A percentile compares a stretch with the other conserved stretches of the same genome.
Evolutionary conservation across 1,284 basidiomycete species (phyloP).

Genomic region (Microbotryum saponariae): DNA sequence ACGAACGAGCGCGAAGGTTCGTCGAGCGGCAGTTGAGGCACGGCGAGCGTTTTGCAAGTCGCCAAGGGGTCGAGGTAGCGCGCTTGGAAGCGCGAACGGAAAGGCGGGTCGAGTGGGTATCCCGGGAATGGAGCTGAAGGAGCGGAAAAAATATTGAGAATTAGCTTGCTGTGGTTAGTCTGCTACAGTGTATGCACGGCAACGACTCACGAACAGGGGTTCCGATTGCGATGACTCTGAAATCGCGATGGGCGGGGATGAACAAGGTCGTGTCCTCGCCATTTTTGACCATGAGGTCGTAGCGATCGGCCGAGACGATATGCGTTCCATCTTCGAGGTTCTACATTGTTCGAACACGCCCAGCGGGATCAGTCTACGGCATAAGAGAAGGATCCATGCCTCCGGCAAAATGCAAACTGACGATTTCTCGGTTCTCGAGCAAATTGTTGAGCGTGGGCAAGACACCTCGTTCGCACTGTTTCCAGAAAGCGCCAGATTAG

Average conservation of each 20-base stretch:
- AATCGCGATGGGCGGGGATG: conserved; percentile 41
- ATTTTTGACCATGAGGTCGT: conserved; percentile 32
- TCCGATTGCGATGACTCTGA: conserved; percentile 42
- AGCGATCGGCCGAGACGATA: conserved; percentile 40
- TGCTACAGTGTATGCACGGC: not conserved
- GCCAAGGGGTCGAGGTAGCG: conserved; percentile 31
- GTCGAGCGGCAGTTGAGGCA: conserved; percentile 1
- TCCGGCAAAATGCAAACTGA: not conserved
- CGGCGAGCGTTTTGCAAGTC: conserved; percentile 17
- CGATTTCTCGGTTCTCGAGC: conserved; percentile 37
- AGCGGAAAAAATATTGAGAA: conserved; percentile 23
- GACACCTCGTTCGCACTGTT: conserved; percentile 18
- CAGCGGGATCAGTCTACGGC: conserved; percentile 18
- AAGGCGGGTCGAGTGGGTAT: conserved; percentile 43
- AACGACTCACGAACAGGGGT: conserved; percentile 22
- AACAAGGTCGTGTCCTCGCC: conserved; percentile 34
- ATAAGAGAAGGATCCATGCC: too few relatives aligned
- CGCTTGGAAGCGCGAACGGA: conserved; percentile 42
- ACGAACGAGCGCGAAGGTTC: conserved; percentile 16
- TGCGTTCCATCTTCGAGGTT: conserved; percentile 43
- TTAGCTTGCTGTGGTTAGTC: not conserved
- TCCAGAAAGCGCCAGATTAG: not conserved
- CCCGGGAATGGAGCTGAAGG: conserved; percentile 40
- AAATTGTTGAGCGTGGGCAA: conserved; percentile 41
- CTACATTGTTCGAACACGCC: conserved; percentile 7